Evolutionary conservation across 306 rosid genomes (phyloP).

Genomic region (Malus orientalis): DNA sequence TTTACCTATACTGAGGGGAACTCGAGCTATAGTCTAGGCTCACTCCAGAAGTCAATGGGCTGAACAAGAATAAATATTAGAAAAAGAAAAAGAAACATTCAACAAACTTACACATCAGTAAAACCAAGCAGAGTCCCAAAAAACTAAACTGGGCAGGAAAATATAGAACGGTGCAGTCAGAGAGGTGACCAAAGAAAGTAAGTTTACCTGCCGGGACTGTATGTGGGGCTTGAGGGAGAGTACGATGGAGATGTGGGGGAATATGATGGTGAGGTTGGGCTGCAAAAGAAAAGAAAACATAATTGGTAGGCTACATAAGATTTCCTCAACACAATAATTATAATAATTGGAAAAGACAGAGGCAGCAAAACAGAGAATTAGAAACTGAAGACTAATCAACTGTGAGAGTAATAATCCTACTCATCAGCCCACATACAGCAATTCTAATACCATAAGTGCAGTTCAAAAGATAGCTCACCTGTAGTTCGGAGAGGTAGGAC

Average conservation of each 20-base stretch:
- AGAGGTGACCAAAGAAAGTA: neutral
- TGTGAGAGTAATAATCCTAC: neutral
- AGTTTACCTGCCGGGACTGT: conserved; percentile 90
- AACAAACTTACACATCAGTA: neutral
- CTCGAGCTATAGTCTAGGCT: conserved; percentile 91
- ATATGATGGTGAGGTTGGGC: conserved; percentile 96
- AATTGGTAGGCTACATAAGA: conserved; percentile 3
- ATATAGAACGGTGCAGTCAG: neutral
- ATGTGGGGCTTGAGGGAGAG: conserved; percentile 96
- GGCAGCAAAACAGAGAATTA: neutral
- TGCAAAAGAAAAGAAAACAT: conserved; percentile 25
- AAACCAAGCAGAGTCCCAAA: neutral
- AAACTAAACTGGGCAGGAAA: neutral
- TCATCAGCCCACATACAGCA: neutral
- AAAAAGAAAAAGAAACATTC: neutral
- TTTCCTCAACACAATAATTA: neutral
- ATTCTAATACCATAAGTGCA: neutral
- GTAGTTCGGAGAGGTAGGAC: conserved; percentile 93
- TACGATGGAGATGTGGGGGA: conserved; percentile 96
- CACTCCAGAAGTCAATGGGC: conserved; percentile 82
- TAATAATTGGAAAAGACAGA: neutral
- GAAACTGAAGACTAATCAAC: neutral
- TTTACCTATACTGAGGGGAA: conserved; percentile 83
- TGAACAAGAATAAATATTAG: conserved; percentile 17
- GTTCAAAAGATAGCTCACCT: conserved; percentile 41